Conservation (phyloP, 2,329 filamentous ascomycete species). For the Phaeosphaeria sp. region DNA sequence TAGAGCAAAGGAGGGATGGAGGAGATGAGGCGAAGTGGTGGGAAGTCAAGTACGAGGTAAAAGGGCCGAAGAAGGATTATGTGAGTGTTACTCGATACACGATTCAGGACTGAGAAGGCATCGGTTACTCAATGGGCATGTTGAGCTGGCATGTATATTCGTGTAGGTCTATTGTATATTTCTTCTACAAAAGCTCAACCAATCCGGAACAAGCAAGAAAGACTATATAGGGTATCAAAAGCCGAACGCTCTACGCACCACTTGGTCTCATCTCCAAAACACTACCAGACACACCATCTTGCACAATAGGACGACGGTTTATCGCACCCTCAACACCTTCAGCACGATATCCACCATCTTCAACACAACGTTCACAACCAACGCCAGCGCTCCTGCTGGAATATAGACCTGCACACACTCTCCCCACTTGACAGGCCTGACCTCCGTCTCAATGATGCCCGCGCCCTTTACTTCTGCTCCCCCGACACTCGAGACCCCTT, state of each 20-base stretch:
- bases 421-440: conserved; percentile 46
- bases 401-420: conserved; percentile 56
- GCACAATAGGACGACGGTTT: neutral
- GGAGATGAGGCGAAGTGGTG: conserved; percentile 28
- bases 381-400: conserved; percentile 44
- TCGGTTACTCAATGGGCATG: too few species aligned
- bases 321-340: conserved; percentile 15
- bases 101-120: neutral
- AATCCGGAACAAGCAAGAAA: neutral
- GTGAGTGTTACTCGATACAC: conserved; percentile 45
- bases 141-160: too few species aligned
- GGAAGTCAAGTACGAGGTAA: conserved; percentile 48
- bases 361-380: conserved; percentile 45
- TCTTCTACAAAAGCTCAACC: too few species aligned
- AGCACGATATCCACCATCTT: conserved; percentile 32
- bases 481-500: conserved; percentile 23
- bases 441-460: conserved; percentile 57
- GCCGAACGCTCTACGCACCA: neutral
- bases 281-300: too few species aligned
- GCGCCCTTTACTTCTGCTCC: conserved; percentile 42
- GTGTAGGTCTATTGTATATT: too few species aligned
- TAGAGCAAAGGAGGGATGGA: conserved; percentile 2
- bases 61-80: conserved; percentile 52
- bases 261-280: neutral
- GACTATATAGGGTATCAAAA: conserved; percentile 3